Base-by-base conservation (phyloP, 768 basidiomycete genomes). In the Amanita thiersii region DNA sequence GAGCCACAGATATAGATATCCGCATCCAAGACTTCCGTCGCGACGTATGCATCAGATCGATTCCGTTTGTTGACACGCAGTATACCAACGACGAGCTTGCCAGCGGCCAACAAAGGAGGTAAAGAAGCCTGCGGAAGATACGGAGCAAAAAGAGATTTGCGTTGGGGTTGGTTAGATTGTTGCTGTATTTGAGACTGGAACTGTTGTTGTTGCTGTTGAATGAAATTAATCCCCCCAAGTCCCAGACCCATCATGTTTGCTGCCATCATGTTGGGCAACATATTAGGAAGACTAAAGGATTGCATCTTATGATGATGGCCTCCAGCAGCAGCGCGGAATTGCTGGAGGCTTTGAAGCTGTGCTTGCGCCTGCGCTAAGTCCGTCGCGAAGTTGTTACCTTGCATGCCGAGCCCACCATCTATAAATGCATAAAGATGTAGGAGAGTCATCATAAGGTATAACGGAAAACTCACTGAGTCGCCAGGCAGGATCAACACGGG, bases 1-100 rank as follows among this genome's bases (percentile, higher is more conserved):
- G 93, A 97, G 31, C 96, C 94, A 54, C 93, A 96, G 46, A 97
- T 97, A 54, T 98, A 99, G 58, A 99, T 98, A 54, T 99, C 96
- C 43, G 94, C 93, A 57, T 99, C 96, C 37, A 99, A 65, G 23
- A 97, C 93, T 58, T 98, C 96, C 8, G 94, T 98, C 10, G 96
- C 86, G 42, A 99, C 93, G 59, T 98, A 99, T 5, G 96, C 96
- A 59, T 99, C 96, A 12, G 93, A 97, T 42, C 96, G 79, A 59
- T 98, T 97, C 52, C 94, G 84, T 67, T 98, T 97, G 67, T 98
- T 98, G 51, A 97, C 96, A 24, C 96, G 82, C 38, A 99, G 65
- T 40, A 96, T 92, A 47, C 96, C 96, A 32, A 98, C 92, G 43
- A 99, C 96, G 34, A 99, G 72, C 63, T 98, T 98, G 35, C 96